Percentiles rank a stretch among this genome's conserved stretches.
These are phyloP conservation scores for Coffea humblotiana DNA, from an alignment of 305 asterid genomes.

Conservation along the genomic window DNA sequence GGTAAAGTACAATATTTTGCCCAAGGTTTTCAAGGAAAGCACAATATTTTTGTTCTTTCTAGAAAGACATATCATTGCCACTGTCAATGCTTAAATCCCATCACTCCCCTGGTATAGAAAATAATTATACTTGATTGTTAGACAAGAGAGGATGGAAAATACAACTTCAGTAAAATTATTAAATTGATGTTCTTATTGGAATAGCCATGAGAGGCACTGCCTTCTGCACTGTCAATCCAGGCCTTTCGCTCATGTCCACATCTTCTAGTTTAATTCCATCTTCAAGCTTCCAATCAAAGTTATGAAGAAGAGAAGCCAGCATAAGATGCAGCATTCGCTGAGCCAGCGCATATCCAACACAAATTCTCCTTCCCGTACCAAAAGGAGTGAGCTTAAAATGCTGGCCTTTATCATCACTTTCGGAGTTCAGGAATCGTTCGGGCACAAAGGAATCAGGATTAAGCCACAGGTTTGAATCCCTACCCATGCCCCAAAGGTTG, in stretches of 20 bases:
- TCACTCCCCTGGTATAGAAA: too few relatives aligned
- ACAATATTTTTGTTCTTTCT: too few relatives aligned
- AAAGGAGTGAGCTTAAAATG: slow-evolving; percentile 45
- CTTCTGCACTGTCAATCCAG: slow-evolving; percentile 26
- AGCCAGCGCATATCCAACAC: slow-evolving; percentile 31
- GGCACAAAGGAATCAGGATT: slow-evolving; percentile 31
- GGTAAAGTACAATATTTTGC: too few relatives aligned
- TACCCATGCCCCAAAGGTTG: slow-evolving; percentile 37
- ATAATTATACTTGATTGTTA: too few relatives aligned
- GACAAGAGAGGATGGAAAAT: too few relatives aligned
- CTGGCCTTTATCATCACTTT: slow-evolving; percentile 25
- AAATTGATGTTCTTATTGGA: slow-evolving; percentile 2
- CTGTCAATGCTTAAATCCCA: too few relatives aligned
- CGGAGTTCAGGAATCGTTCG: slow-evolving; percentile 24
- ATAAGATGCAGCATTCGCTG: slow-evolving; percentile 35
- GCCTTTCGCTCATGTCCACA: slow-evolving; percentile 37
- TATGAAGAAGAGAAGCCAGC: slow-evolving; percentile 27
- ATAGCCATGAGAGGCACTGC: slow-evolving; percentile 27
- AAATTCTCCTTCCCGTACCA: slow-evolving; percentile 41
- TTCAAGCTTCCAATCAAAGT: slow-evolving; percentile 38
- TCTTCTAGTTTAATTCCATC: slow-evolving; percentile 18
- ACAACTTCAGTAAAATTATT: too few relatives aligned
- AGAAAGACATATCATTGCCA: too few relatives aligned
- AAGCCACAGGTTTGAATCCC: slow-evolving; percentile 35
- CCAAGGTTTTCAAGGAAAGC: too few relatives aligned